phyloP scores from a whole-genome alignment of 1,284 basidiomycete genomes.

The Spongiforma sp. region DNA sequence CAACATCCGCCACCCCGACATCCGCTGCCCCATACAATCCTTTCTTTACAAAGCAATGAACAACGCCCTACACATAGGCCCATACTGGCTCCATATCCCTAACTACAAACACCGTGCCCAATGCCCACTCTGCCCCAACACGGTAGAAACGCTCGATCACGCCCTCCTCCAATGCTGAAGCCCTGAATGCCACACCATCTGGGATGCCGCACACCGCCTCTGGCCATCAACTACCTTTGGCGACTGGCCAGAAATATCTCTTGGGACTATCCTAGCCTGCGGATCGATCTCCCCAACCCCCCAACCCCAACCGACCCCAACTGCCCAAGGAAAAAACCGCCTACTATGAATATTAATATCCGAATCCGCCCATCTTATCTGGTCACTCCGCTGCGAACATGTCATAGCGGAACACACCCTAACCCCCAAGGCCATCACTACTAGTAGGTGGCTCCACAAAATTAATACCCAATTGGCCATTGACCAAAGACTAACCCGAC shows the following conservation, averaged over 20 bases:
- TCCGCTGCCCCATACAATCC: background rate
- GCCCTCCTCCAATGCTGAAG: background rate
- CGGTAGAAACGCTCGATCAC: background rate
- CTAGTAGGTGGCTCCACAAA: background rate
- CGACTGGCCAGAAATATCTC: background rate
- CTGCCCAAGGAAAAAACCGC: background rate
- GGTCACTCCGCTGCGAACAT: background rate
- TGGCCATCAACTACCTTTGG: background rate
- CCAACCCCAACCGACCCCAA: background rate
- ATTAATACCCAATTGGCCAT: background rate
- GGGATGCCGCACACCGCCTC: background rate
- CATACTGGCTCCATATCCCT: background rate
- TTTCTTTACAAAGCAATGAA: background rate
- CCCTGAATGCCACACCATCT: background rate
- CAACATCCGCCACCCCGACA: background rate
- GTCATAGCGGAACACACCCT: background rate
- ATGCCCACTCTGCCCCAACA: background rate
- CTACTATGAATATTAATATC: background rate
- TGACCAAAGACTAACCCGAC: background rate
- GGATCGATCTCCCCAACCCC: background rate
- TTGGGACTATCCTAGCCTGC: background rate
- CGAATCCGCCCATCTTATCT: background rate
- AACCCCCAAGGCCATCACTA: background rate
- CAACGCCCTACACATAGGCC: background rate
- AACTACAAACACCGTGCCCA: background rate